A percentile compares a stretch with the other conserved stretches of the same genome.
phyloP scores from a whole-genome alignment of 768 basidiomycete genomes.

The Mycena maculata region DNA sequence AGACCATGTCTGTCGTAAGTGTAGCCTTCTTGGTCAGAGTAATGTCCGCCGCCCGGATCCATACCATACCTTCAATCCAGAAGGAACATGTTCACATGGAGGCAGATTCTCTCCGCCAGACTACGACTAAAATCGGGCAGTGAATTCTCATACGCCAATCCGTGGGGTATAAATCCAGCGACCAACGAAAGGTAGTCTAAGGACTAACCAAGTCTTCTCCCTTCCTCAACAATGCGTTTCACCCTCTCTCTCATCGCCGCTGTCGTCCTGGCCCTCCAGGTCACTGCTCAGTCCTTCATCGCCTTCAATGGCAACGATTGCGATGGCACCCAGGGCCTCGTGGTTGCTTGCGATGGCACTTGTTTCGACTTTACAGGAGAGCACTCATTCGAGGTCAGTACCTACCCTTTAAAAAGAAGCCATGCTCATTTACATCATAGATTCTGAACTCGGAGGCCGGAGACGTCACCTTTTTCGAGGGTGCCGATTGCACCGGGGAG shows the following conservation, averaged over 20 bases:
- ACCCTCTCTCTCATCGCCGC: conserved; percentile 1
- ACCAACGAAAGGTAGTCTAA: background rate
- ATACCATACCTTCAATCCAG: no score
- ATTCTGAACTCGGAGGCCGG: background rate
- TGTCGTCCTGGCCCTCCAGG: conserved; percentile 8
- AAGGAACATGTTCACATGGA: no score
- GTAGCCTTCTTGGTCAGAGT: no score
- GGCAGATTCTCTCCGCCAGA: no score
- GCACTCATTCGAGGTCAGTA: conserved; percentile 11
- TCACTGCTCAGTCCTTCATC: no score
- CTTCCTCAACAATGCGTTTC: conserved; percentile 15
- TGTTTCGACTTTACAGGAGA: conserved; percentile 1
- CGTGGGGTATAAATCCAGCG: conserved; percentile 1
- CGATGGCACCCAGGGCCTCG: no score
- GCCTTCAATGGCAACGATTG: no score
- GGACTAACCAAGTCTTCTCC: background rate
- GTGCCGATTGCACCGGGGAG: background rate
- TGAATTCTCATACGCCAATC: background rate
- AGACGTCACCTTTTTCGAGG: background rate
- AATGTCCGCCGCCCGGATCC: no score
- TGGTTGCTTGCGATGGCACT: no score
- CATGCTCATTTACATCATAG: background rate
- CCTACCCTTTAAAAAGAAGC: background rate
- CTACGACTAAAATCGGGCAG: background rate
- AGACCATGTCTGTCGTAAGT: no score